A percentile compares a stretch with the other conserved stretches of the same genome.
phyloP scores from a whole-genome alignment of 768 basidiomycete species.

The Lyophyllum semitale region DNA sequence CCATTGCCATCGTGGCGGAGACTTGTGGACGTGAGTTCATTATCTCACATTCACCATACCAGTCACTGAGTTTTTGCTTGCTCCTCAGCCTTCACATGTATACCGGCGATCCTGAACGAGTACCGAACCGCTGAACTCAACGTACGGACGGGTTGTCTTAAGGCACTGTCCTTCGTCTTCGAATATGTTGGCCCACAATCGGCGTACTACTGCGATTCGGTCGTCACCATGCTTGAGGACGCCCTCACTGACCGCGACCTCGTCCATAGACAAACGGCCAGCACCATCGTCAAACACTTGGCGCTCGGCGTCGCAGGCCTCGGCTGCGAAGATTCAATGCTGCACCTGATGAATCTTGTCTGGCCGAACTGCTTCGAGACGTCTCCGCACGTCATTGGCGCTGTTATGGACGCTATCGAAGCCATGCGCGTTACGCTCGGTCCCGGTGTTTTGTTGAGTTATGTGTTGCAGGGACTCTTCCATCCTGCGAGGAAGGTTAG shows the following conservation, averaged over 20 bases:
- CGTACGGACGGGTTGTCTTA: slow-evolving; percentile 97
- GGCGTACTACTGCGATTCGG: slow-evolving; percentile 94
- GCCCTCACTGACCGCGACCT: slow-evolving; percentile 97
- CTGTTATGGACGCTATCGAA: slow-evolving; percentile 98
- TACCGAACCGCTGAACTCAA: slow-evolving; percentile 98
- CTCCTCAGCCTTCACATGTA: slow-evolving; percentile 87
- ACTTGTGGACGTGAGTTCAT: slow-evolving; percentile 74
- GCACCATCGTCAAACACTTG: slow-evolving; percentile 97
- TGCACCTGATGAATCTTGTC: slow-evolving; percentile 96
- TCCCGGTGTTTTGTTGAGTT: slow-evolving; percentile 89
- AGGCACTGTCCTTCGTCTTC: slow-evolving; percentile 97
- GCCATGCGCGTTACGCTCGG: slow-evolving; percentile 96
- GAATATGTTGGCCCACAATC: slow-evolving; percentile 98
- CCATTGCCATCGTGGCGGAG: slow-evolving; percentile 94
- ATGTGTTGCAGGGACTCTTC: slow-evolving; percentile 93
- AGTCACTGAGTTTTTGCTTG: slow-evolving; percentile 1
- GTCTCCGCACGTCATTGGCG: slow-evolving; percentile 96
- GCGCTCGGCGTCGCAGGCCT: slow-evolving; percentile 96
- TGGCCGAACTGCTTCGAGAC: slow-evolving; percentile 99
- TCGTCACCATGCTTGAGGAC: slow-evolving; percentile 97
- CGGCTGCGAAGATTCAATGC: slow-evolving; percentile 97
- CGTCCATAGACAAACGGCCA: slow-evolving; percentile 97
- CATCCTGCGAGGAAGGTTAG: slow-evolving; percentile 97
- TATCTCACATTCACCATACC: not conserved
- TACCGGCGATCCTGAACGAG: slow-evolving; percentile 97